phyloP scores from a whole-genome alignment of 306 rosid species.

The Ochetophila trinervis region DNA sequence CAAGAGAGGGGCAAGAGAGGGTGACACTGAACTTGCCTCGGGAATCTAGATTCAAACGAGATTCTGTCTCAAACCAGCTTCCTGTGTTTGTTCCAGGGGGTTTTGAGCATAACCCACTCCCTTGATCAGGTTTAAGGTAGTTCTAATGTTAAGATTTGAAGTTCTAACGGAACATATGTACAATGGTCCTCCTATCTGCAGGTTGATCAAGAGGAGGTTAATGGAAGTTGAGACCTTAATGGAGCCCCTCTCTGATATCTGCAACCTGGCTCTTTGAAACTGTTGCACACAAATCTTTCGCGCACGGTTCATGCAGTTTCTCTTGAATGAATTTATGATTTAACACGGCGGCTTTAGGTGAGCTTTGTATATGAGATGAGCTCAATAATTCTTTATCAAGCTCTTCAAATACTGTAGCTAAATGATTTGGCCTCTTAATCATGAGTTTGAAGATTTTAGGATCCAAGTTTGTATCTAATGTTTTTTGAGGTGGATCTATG shows the following conservation, averaged over 20 bases:
- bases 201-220: slow-evolving; percentile 2
- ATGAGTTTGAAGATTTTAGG: too few species aligned
- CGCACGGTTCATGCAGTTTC: slow-evolving; percentile 17
- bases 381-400: slow-evolving; percentile 1
- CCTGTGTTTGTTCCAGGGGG: slow-evolving; percentile 91
- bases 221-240: slow-evolving; percentile 2
- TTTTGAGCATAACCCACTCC: slow-evolving; percentile 46
- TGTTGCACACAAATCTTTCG: slow-evolving; percentile 8
- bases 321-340: slow-evolving; percentile 27
- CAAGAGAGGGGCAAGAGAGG: slow-evolving; percentile 56
- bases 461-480: too few species aligned
- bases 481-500: neutral
- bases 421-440: slow-evolving; percentile 11
- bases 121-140: slow-evolving; percentile 57
- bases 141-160: slow-evolving; percentile 19
- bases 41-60: slow-evolving; percentile 78
- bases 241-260: slow-evolving; percentile 13
- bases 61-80: slow-evolving; percentile 79
- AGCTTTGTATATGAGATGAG: slow-evolving; percentile 36
- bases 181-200: neutral
- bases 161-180: slow-evolving; percentile 27
- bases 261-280: slow-evolving; percentile 18
- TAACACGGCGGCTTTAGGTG: slow-evolving; percentile 25
- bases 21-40: slow-evolving; percentile 43
- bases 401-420: slow-evolving; percentile 23